Evolutionary conservation across 805 yeast species (phyloP).

Genomic region (Deakozyma indianensis): DNA sequence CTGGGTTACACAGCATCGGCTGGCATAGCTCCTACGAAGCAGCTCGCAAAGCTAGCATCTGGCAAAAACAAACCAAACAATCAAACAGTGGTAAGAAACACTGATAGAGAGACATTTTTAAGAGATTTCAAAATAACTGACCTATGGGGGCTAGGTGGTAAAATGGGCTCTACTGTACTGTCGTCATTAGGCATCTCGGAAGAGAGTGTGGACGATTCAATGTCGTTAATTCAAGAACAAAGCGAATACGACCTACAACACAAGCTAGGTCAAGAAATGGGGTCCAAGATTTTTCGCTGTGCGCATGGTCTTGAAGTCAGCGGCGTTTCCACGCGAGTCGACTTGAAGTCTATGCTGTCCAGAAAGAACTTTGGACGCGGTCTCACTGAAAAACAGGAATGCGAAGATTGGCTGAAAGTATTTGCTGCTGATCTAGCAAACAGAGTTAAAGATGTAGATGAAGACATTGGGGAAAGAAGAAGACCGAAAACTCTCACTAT

Average conservation of each 20-base stretch:
- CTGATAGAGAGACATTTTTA: slow-evolving; percentile 37
- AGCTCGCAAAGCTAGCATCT: slow-evolving; percentile 75
- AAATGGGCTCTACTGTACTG: slow-evolving; percentile 49
- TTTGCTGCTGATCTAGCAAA: slow-evolving; percentile 66
- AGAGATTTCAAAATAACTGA: slow-evolving; percentile 51
- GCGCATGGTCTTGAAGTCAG: slow-evolving; percentile 47
- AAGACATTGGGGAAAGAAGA: slow-evolving; percentile 32
- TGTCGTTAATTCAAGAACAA: slow-evolving; percentile 37
- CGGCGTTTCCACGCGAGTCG: slow-evolving; percentile 44
- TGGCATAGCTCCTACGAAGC: slow-evolving; percentile 66
- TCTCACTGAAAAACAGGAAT: slow-evolving; percentile 41
- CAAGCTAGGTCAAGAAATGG: slow-evolving; percentile 32
- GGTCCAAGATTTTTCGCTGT: slow-evolving; percentile 41
- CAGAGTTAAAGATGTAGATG: slow-evolving; percentile 59
- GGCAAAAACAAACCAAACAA: slow-evolving; percentile 74
- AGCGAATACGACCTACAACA: slow-evolving; percentile 24
- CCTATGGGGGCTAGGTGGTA: slow-evolving; percentile 88
- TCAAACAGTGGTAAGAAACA: slow-evolving; percentile 58
- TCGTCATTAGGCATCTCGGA: slow-evolving; percentile 24
- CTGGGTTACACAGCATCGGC: slow-evolving; percentile 82
- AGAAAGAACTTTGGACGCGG: slow-evolving; percentile 57
- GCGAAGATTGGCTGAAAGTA: slow-evolving; percentile 66
- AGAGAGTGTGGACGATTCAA: slow-evolving; percentile 19
- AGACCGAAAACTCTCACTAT: slow-evolving; percentile 45
- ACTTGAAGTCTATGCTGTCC: slow-evolving; percentile 81